phyloP scores from a whole-genome alignment of 805 yeast genomes.

The Candida nemodendra region DNA sequence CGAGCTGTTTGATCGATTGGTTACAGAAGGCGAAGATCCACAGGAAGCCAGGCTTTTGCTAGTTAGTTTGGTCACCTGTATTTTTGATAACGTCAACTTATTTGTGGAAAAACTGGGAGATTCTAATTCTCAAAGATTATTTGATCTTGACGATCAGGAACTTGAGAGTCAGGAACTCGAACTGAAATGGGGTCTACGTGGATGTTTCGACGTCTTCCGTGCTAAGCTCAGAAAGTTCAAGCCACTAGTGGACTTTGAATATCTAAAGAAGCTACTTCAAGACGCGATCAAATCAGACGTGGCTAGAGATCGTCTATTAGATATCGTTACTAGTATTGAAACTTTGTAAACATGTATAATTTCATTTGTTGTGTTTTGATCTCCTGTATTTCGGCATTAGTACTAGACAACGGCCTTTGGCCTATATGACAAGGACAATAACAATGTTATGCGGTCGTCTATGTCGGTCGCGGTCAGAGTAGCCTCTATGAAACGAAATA shows the following conservation, averaged over 20 bases:
- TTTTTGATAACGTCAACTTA: constrained; percentile 18
- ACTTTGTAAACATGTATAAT: no score
- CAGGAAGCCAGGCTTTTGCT: constrained; percentile 25
- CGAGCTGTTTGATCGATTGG: constrained; percentile 35
- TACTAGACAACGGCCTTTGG: no score
- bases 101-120: constrained; percentile 16
- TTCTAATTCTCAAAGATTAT: constrained; percentile 8
- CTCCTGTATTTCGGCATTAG: no score
- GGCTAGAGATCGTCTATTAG: constrained; percentile 9
- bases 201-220: constrained; percentile 12
- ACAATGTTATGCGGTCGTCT: no score
- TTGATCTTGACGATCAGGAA: constrained; percentile 10
- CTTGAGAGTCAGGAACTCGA: constrained; percentile 31
- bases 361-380: no score
- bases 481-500: no score
- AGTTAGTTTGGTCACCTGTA: constrained; percentile 1
- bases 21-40: constrained; percentile 15
- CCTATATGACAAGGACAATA: no score
- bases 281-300: constrained; percentile 6
- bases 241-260: neutral
- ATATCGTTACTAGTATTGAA: constrained; percentile 3
- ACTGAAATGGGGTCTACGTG: constrained; percentile 41
- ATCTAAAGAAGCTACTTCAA: constrained; percentile 4
- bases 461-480: no score
- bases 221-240: constrained; percentile 12